A percentile compares a stretch with the other conserved stretches of the same genome.
These are phyloP conservation scores for Aurifilum marmelostoma DNA, from an alignment of 2,329 filamentous ascomycete genomes.

Conservation along the genomic window DNA sequence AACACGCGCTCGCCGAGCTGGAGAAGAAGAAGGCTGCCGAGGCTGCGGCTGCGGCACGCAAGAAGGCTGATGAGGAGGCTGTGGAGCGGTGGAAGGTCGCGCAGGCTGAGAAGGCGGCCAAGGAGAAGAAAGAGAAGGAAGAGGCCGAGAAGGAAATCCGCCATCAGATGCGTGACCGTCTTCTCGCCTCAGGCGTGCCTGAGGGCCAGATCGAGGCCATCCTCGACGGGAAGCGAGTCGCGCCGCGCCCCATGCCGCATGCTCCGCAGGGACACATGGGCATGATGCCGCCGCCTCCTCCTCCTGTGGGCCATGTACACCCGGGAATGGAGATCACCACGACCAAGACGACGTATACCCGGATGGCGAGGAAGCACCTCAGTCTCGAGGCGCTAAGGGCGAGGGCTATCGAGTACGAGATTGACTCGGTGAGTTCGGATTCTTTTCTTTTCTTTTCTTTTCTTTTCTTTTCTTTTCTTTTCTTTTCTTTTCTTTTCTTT, in stretches of 20 bases:
- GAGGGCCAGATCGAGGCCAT: constrained; percentile 63
- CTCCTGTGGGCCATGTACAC: constrained; percentile 1
- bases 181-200: constrained; percentile 61
- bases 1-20: constrained; percentile 53
- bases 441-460: neutral
- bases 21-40: constrained; percentile 49
- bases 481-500: neutral
- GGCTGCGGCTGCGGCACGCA: constrained; percentile 48
- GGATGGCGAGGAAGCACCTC: constrained; percentile 64
- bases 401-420: constrained; percentile 60
- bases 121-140: constrained; percentile 53
- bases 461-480: too few relatives aligned
- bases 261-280: neutral
- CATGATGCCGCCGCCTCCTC: constrained; percentile 5
- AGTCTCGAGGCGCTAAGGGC: constrained; percentile 63
- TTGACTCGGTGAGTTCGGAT: constrained; percentile 55
- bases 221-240: constrained; percentile 57
- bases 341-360: constrained; percentile 57
- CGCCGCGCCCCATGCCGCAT: constrained; percentile 30
- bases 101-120: constrained; percentile 51
- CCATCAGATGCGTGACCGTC: constrained; percentile 58
- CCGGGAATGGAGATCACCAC: constrained; percentile 10
- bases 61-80: constrained; percentile 54
- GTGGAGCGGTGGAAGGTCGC: constrained; percentile 56
- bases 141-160: constrained; percentile 58